A percentile compares a stretch with the other conserved stretches of the same genome.
Conservation (phyloP, 345 rosid genomes). For the Syzygium aromaticum region DNA sequence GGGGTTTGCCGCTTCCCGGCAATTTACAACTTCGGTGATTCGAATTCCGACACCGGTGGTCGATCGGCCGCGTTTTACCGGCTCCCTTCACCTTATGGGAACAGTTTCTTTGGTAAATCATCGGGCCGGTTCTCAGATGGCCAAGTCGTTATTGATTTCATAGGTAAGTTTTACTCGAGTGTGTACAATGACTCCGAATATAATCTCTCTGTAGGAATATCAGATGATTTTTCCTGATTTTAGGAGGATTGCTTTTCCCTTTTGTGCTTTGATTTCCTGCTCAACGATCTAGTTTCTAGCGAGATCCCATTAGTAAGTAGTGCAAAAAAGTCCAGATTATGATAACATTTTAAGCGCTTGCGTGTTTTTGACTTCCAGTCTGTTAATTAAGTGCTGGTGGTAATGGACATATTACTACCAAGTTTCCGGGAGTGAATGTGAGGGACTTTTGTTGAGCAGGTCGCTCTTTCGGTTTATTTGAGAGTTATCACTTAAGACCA, state of each 20-base stretch:
- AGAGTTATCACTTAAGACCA: background rate
- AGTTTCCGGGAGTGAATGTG: background rate
- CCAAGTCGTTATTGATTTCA: slow-evolving; percentile 11
- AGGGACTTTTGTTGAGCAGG: background rate
- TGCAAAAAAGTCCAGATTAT: background rate
- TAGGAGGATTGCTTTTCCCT: background rate
- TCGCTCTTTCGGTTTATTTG: background rate
- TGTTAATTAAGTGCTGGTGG: background rate
- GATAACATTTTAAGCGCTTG: background rate
- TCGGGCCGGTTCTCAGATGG: slow-evolving; percentile 11
- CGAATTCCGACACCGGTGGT: slow-evolving; percentile 15
- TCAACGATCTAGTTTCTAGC: background rate
- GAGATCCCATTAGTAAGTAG: background rate
- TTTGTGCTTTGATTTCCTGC: background rate
- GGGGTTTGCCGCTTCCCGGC: slow-evolving; percentile 8
- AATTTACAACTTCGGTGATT: slow-evolving; percentile 15
- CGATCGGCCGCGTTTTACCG: background rate
- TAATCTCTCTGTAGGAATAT: background rate
- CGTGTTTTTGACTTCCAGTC: background rate
- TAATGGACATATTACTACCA: background rate
- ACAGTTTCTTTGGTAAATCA: slow-evolving; percentile 1
- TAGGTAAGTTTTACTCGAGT: background rate
- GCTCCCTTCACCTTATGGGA: slow-evolving; percentile 4
- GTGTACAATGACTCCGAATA: too few species aligned
- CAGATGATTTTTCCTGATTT: background rate